Conservation (phyloP, 129 eudicot genomes). For the Oenanthe sinensis region DNA sequence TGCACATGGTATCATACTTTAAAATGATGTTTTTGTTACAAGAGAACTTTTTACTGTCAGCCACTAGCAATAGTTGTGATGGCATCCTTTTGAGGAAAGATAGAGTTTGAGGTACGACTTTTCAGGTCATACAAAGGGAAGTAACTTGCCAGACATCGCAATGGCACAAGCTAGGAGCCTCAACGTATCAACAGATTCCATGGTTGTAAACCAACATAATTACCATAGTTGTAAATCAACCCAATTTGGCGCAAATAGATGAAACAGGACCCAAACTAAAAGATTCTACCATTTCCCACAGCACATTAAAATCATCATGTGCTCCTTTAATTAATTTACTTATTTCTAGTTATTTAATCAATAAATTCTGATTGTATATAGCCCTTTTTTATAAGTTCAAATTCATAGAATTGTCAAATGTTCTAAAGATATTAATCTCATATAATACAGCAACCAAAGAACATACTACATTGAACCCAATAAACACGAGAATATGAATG, state of each 20-base stretch:
- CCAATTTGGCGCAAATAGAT: neutral
- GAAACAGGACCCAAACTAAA: neutral
- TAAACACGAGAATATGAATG: neutral
- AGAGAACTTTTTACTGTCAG: neutral
- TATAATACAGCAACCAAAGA: neutral
- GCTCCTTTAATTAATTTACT: neutral
- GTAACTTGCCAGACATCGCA: neutral
- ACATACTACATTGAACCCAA: neutral
- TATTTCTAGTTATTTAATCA: neutral
- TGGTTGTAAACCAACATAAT: neutral
- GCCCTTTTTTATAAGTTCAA: neutral
- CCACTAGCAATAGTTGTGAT: neutral
- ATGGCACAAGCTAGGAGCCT: neutral
- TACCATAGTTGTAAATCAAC: neutral
- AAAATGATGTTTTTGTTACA: neutral
- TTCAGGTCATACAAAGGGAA: neutral
- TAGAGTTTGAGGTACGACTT: neutral
- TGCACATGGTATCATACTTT: conserved; percentile 3
- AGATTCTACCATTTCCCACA: neutral
- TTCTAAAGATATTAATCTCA: neutral
- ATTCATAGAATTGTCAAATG: neutral
- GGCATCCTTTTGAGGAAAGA: neutral
- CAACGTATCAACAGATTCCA: neutral
- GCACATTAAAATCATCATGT: neutral
- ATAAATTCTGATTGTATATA: neutral